Conservation (phyloP, 805 yeast genomes). For the Saccharomycopsis guyanensis region DNA sequence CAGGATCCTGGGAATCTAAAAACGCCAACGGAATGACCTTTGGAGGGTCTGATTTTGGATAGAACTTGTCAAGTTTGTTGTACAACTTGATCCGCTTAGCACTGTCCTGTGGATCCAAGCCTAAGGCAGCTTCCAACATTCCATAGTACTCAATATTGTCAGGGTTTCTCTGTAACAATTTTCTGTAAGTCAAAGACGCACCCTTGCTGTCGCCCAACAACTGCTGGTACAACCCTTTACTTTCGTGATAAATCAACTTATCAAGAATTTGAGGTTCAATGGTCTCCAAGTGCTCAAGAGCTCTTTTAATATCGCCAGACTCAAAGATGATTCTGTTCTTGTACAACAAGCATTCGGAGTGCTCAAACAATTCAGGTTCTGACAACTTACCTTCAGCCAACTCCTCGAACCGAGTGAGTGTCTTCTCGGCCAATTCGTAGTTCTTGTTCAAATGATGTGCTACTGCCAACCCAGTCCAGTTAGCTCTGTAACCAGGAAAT, state of each 20-base stretch:
- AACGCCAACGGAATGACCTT: slow-evolving; percentile 71
- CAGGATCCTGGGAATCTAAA: slow-evolving; percentile 42
- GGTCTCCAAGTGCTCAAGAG: slow-evolving; percentile 51
- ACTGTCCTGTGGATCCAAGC: slow-evolving; percentile 37
- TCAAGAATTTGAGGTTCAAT: slow-evolving; percentile 50
- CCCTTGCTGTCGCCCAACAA: slow-evolving; percentile 50
- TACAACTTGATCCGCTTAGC: slow-evolving; percentile 54
- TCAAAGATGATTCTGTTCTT: slow-evolving; percentile 59
- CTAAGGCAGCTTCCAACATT: slow-evolving; percentile 58
- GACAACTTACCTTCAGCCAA: slow-evolving; percentile 60
- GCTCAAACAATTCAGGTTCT: slow-evolving; percentile 64
- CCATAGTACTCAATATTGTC: slow-evolving; percentile 63
- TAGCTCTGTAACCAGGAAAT: slow-evolving; percentile 76
- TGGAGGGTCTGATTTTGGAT: slow-evolving; percentile 82
- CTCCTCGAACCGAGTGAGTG: slow-evolving; percentile 69
- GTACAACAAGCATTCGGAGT: slow-evolving; percentile 72
- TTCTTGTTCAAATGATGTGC: slow-evolving; percentile 76
- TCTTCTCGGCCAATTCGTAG: slow-evolving; percentile 57
- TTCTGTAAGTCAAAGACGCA: slow-evolving; percentile 62
- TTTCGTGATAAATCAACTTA: slow-evolving; percentile 53
- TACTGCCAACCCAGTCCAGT: slow-evolving; percentile 83
- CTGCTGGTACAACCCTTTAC: slow-evolving; percentile 55
- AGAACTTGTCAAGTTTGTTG: slow-evolving; percentile 54
- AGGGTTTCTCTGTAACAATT: slow-evolving; percentile 76
- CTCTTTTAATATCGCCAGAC: slow-evolving; percentile 55